Percentiles rank a stretch among this genome's conserved stretches.
Conservation (phyloP, 305 asterid species). For the Striga hermonthica region DNA sequence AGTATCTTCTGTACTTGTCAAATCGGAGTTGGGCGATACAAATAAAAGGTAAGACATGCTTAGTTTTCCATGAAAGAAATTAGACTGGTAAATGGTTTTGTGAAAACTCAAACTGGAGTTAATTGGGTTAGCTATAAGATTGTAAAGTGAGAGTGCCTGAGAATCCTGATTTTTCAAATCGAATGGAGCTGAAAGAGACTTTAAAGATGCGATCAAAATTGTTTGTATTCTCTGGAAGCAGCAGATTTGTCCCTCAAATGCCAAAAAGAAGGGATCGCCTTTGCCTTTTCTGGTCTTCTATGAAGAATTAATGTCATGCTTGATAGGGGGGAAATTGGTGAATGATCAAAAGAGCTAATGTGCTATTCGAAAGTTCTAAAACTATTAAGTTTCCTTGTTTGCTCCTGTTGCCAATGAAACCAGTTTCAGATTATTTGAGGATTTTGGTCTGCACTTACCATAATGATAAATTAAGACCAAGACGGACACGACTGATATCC, state of each 20-base stretch:
- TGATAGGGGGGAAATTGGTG: slow-evolving; percentile 9
- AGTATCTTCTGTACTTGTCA: neutral
- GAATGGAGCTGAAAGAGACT: slow-evolving; percentile 14
- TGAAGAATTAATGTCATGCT: neutral
- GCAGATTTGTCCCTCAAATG: no score
- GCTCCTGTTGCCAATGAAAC: neutral
- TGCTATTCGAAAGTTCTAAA: neutral
- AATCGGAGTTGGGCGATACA: neutral
- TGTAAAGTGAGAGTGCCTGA: neutral
- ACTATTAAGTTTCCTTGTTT: slow-evolving; percentile 8
- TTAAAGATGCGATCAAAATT: slow-evolving; percentile 10
- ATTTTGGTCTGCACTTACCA: neutral
- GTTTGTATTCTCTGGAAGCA: no score
- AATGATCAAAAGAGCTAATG: slow-evolving; percentile 16
- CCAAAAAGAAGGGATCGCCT: no score
- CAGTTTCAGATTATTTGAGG: slow-evolving; percentile 15
- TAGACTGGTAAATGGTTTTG: neutral
- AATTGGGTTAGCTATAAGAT: neutral
- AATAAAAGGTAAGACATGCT: neutral
- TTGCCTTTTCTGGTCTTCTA: no score
- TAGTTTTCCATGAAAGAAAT: no score
- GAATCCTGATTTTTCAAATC: neutral
- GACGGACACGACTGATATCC: neutral
- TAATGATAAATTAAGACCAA: neutral
- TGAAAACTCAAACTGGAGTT: neutral